Conservation (phyloP, 1,139 yeast species). For the Hemisphaericaspora xylanilytica region DNA sequence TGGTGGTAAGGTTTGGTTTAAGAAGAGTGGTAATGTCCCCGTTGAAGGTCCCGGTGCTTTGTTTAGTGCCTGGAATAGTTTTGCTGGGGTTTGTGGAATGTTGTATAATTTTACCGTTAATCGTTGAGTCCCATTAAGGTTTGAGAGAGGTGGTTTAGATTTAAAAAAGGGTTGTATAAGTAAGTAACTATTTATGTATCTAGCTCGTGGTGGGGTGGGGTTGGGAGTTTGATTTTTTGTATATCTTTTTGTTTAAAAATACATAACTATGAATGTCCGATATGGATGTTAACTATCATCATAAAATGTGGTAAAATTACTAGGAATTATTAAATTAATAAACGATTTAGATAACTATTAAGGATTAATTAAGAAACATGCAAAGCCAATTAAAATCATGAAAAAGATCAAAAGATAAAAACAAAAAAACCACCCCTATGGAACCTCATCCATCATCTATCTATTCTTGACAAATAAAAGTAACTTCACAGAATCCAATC, state of each 20-base stretch:
- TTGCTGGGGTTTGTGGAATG: slow-evolving; percentile 31
- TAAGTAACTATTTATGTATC: too few species aligned
- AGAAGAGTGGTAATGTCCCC: slow-evolving; percentile 33
- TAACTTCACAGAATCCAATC: slow-evolving; percentile 76
- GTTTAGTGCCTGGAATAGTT: slow-evolving; percentile 33
- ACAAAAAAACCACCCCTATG: not conserved
- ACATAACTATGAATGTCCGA: too few species aligned
- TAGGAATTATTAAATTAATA: not conserved
- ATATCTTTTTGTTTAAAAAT: too few species aligned
- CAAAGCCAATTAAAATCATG: not conserved
- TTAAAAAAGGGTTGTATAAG: too few species aligned
- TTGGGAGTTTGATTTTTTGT: too few species aligned
- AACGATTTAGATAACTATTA: slow-evolving; percentile 2
- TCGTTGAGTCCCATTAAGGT: not conserved
- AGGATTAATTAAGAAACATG: not conserved
- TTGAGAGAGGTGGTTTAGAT: too few species aligned
- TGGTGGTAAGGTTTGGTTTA: slow-evolving; percentile 37
- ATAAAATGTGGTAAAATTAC: too few species aligned
- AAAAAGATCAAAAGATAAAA: too few species aligned
- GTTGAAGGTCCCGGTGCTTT: slow-evolving; percentile 34
- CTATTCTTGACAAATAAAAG: slow-evolving; percentile 71
- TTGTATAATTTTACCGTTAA: slow-evolving; percentile 10
- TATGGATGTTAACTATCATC: too few species aligned
- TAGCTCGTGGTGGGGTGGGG: too few species aligned
- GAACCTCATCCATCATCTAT: slow-evolving; percentile 19